These are phyloP conservation scores for Ogataea degrootiae DNA, from an alignment of 805 yeast genomes.

Conservation along the genomic window DNA sequence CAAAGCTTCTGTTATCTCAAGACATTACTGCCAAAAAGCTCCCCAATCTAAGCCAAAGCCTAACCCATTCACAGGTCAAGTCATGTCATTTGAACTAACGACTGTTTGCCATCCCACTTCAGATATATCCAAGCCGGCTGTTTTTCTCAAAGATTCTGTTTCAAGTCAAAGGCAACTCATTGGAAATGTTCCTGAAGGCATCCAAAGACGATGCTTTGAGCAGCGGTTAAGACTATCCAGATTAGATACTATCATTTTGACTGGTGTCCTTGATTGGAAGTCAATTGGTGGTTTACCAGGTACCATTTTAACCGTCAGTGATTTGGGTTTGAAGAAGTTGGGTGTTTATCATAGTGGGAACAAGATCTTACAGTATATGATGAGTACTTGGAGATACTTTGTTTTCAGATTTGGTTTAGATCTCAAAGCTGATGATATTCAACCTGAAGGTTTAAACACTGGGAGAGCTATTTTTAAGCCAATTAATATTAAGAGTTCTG, in stretches of 20 bases:
- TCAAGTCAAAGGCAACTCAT: slow-evolving; percentile 57
- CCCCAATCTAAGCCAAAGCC: no score
- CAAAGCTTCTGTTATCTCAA: no score
- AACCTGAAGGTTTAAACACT: slow-evolving; percentile 4
- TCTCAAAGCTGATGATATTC: slow-evolving; percentile 27
- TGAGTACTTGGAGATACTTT: slow-evolving; percentile 82
- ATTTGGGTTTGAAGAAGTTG: slow-evolving; percentile 60
- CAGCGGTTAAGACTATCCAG: slow-evolving; percentile 52
- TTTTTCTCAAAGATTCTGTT: slow-evolving; percentile 44
- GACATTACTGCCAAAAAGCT: no score
- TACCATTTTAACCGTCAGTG: slow-evolving; percentile 72
- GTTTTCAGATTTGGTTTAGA: slow-evolving; percentile 73
- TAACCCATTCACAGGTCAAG: neutral
- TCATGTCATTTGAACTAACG: slow-evolving; percentile 42
- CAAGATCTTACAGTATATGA: slow-evolving; percentile 45
- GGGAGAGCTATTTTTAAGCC: slow-evolving; percentile 13
- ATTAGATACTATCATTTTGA: slow-evolving; percentile 61
- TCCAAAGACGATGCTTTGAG: slow-evolving; percentile 71
- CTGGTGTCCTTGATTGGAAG: slow-evolving; percentile 76
- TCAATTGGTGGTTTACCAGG: slow-evolving; percentile 94
- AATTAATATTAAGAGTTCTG: slow-evolving; percentile 13
- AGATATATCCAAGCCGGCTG: slow-evolving; percentile 54
- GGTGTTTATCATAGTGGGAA: slow-evolving; percentile 49
- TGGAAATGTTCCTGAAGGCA: slow-evolving; percentile 83
- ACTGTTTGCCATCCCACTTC: slow-evolving; percentile 58